Conservation (phyloP, 805 yeast species). For the Candida nemodendra region DNA sequence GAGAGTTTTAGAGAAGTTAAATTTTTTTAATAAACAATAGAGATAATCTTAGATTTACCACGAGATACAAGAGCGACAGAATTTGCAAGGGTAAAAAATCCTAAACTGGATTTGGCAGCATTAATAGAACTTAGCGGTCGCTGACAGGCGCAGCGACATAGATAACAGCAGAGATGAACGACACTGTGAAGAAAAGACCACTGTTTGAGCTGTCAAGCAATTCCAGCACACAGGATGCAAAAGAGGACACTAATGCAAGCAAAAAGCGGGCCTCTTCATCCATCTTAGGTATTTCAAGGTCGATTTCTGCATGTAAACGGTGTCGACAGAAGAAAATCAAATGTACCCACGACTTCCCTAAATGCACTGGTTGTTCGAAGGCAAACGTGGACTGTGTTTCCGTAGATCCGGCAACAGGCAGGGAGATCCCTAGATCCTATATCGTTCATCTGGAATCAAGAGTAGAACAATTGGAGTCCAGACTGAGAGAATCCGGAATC, state of each 20-base stretch:
- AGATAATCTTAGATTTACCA: too few relatives aligned
- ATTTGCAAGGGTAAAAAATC: too few relatives aligned
- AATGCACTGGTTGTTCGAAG: slow-evolving; percentile 59
- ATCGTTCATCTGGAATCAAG: slow-evolving; percentile 69
- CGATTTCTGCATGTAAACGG: slow-evolving; percentile 82
- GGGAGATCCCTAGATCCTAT: slow-evolving; percentile 81
- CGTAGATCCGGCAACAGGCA: slow-evolving; percentile 82
- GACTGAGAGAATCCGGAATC: slow-evolving; percentile 42
- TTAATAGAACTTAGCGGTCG: not conserved
- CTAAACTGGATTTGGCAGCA: too few relatives aligned
- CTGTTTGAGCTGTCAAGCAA: slow-evolving; percentile 1
- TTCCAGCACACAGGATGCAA: not conserved
- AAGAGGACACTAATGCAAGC: slow-evolving; percentile 1
- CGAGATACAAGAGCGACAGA: too few relatives aligned
- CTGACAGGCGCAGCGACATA: not conserved
- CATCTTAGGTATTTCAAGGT: slow-evolving; percentile 49
- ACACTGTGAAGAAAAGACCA: slow-evolving; percentile 5
- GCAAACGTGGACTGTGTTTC: slow-evolving; percentile 78
- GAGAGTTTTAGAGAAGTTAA: too few relatives aligned
- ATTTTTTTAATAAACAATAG: too few relatives aligned
- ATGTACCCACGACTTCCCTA: slow-evolving; percentile 69
- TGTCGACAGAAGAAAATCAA: slow-evolving; percentile 68
- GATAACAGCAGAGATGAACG: slow-evolving; percentile 3
- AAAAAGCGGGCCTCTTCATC: slow-evolving; percentile 16
- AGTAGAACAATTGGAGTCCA: slow-evolving; percentile 53